Conservation (phyloP, 108 stramenopile genomes). For the Cyclotella kingstonii region DNA sequence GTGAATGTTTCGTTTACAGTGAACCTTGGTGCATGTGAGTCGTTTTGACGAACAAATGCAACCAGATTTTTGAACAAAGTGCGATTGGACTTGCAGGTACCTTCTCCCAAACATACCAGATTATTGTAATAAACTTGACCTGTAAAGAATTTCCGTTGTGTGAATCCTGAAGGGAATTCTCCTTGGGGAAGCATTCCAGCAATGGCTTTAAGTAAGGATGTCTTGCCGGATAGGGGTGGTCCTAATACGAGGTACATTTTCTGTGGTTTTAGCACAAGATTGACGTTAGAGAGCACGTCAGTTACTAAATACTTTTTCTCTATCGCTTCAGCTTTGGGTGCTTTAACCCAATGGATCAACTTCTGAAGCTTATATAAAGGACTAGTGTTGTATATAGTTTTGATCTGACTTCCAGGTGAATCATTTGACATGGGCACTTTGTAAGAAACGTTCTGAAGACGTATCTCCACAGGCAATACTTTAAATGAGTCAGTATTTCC, state of each 20-base stretch:
- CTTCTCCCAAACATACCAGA: conserved; percentile 15
- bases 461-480: conserved; percentile 28
- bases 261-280: conserved; percentile 34
- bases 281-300: conserved; percentile 30
- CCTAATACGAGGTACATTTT: conserved; percentile 52
- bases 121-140: conserved; percentile 37
- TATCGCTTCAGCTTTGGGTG: neutral
- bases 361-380: conserved; percentile 12
- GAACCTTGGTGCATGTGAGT: conserved; percentile 36
- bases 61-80: conserved; percentile 29
- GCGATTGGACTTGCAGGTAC: conserved; percentile 1
- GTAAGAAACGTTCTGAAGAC: conserved; percentile 21
- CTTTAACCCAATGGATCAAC: neutral
- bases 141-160: conserved; percentile 20
- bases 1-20: conserved; percentile 40
- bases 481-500: no score
- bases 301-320: conserved; percentile 8
- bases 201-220: conserved; percentile 40
- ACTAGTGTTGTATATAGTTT: conserved; percentile 20
- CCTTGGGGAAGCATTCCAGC: conserved; percentile 27
- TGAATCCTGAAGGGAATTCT: no score
- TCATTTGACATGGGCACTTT: conserved; percentile 14
- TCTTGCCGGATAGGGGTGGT: conserved; percentile 33
- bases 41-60: conserved; percentile 35
- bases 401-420: conserved; percentile 3